A percentile compares a stretch with the other conserved stretches of the same genome.
Conservation (phyloP, 208 protist species). For the Crithidia sp. region DNA sequence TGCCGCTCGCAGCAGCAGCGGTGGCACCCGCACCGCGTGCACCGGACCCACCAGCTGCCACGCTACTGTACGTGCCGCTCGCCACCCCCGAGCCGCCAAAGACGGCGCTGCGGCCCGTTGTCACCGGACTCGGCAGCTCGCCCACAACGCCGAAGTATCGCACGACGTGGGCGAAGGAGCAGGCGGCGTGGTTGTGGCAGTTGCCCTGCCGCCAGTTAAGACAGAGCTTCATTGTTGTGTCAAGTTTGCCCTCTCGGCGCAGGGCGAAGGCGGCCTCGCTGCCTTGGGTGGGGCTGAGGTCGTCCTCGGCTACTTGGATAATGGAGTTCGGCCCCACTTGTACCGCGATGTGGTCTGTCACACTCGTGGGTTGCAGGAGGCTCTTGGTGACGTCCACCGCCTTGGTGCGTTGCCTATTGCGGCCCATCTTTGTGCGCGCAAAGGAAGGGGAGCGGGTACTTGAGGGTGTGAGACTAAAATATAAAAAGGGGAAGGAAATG, state of each 20-base stretch:
- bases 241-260: slow-evolving; percentile 67
- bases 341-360: slow-evolving; percentile 68
- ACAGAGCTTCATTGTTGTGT: slow-evolving; percentile 73
- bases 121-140: not conserved
- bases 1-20: not conserved
- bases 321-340: slow-evolving; percentile 44
- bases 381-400: slow-evolving; percentile 84
- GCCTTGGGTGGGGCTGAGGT: slow-evolving; percentile 81
- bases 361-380: slow-evolving; percentile 59
- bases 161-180: slow-evolving; percentile 72
- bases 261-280: slow-evolving; percentile 74
- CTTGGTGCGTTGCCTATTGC: slow-evolving; percentile 49
- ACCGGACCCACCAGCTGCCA: not conserved
- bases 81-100: not conserved
- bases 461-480: not conserved
- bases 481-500: not conserved
- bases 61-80: slow-evolving; percentile 8
- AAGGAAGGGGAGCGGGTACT: slow-evolving; percentile 1
- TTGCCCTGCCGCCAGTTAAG: slow-evolving; percentile 72
- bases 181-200: slow-evolving; percentile 80
- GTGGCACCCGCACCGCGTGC: slow-evolving; percentile 1
- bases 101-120: slow-evolving; percentile 9
- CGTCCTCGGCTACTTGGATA: slow-evolving; percentile 64
- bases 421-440: slow-evolving; percentile 19
- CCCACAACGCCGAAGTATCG: slow-evolving; percentile 52